A percentile compares a stretch with the other conserved stretches of the same genome.
These are phyloP conservation scores for Strobilomyces echinocephalus DNA, from an alignment of 768 basidiomycete species.

Conservation along the genomic window DNA sequence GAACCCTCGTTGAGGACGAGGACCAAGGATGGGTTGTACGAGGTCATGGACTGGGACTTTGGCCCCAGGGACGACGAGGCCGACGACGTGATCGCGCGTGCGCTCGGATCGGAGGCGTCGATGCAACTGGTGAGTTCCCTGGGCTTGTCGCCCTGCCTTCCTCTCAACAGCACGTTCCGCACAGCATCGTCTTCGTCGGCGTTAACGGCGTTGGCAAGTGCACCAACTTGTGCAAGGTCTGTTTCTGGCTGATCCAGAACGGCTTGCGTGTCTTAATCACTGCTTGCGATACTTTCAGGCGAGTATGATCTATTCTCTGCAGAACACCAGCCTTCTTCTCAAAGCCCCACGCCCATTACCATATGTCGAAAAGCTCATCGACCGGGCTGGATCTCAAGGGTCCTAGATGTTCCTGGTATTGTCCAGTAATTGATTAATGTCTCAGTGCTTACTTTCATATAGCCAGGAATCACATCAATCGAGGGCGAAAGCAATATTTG, in stretches of 20 bases:
- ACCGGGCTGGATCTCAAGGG: too few relatives aligned
- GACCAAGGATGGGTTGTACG: conserved; percentile 67
- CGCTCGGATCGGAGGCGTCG: conserved; percentile 44
- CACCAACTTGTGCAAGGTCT: conserved; percentile 96
- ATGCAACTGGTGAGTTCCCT: conserved; percentile 41
- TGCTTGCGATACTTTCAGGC: conserved; percentile 97
- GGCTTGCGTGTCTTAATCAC: conserved; percentile 90
- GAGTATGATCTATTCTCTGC: too few relatives aligned
- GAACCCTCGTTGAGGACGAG: conserved; percentile 71
- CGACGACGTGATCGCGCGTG: conserved; percentile 54
- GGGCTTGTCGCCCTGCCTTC: conserved; percentile 68
- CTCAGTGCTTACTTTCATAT: too few relatives aligned
- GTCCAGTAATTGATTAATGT: too few relatives aligned
- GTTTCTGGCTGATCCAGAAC: conserved; percentile 99
- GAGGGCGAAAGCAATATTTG: too few relatives aligned
- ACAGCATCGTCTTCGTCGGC: conserved; percentile 93
- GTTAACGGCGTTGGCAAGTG: conserved; percentile 99
- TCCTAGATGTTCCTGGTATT: too few relatives aligned
- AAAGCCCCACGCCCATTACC: too few relatives aligned
- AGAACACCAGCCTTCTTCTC: too few relatives aligned
- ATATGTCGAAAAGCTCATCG: too few relatives aligned
- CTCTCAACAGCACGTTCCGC: conserved; percentile 76
- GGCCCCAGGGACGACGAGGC: conserved; percentile 38
- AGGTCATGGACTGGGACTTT: conserved; percentile 85
- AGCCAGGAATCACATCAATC: too few relatives aligned